phyloP scores from a whole-genome alignment of 345 rosid genomes.

The Nephelium lappaceum region DNA sequence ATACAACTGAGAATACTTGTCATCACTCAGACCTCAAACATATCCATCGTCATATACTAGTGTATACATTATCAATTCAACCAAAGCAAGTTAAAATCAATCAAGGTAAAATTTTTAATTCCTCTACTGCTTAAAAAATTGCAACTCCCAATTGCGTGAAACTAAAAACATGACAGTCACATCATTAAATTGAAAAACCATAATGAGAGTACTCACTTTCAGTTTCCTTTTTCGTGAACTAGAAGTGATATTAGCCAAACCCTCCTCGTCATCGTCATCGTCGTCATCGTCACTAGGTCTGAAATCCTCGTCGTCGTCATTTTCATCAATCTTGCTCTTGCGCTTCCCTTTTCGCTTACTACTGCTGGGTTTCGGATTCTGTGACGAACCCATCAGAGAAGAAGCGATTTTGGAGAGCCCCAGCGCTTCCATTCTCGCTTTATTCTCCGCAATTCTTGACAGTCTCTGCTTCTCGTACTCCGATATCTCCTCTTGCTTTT shows the following conservation, averaged over 20 bases:
- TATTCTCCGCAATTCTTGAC: slow-evolving; percentile 77
- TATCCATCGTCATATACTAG: background rate
- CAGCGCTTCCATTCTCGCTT: slow-evolving; percentile 76
- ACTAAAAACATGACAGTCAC: too few species aligned
- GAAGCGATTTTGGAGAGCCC: slow-evolving; percentile 64
- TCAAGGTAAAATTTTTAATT: too few species aligned
- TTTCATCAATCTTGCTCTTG: slow-evolving; percentile 48
- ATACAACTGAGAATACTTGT: too few species aligned
- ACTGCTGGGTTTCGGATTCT: slow-evolving; percentile 10
- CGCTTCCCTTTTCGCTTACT: slow-evolving; percentile 43
- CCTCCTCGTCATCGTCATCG: slow-evolving; percentile 30
- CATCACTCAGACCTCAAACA: background rate
- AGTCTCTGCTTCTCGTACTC: slow-evolving; percentile 75
- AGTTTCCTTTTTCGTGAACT: slow-evolving; percentile 43
- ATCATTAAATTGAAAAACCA: background rate
- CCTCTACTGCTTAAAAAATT: too few species aligned
- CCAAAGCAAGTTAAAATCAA: background rate
- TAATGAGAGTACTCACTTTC: background rate
- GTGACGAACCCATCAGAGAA: slow-evolving; percentile 45
- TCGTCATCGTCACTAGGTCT: slow-evolving; percentile 40
- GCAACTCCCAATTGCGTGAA: too few species aligned
- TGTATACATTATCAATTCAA: background rate
- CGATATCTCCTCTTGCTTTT: slow-evolving; percentile 34
- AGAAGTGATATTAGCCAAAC: slow-evolving; percentile 30
- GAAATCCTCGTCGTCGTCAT: slow-evolving; percentile 81